Base-by-base conservation (phyloP, 306 rosid species). In the Gastrolobium bilobum region DNA sequence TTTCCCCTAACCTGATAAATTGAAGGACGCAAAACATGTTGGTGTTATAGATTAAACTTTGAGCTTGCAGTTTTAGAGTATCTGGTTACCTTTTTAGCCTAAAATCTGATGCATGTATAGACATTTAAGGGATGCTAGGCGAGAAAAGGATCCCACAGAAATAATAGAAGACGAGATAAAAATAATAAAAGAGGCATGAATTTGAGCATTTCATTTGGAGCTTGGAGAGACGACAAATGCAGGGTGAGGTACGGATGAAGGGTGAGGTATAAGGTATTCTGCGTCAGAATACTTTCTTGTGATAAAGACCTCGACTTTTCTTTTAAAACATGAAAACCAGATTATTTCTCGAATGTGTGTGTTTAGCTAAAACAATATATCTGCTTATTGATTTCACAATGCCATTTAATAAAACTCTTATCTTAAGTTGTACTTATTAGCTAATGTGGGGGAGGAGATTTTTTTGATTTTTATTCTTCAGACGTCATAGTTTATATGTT, bases 191-290 rank as follows among this genome's bases (percentile, higher is more conserved):
- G 29, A 6, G 40, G 31, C 43, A 71, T 26, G 35, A 47, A 44
- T 7, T 57, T 4, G 68, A 31, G 78, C 78, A 58, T 74, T 59
- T 50, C 33, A 31, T 10, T 74, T 43, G 68, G 68, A 10, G 57
- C 40, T 34, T 47, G 47, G 60, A 42, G 26, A 20, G 26, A 20
- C 26, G 26, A 20, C 26, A 7, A 26, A 20, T 10, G n/a, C 11
- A 66, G n/a, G 71, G 26, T 66, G 73, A 10, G 57, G 9, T 10
- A 30, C n/a, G 13, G 61, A 11, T 7, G 20, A n/a, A 50, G 75
- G n/a, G 61, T 50, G 43, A 70, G 47, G 62, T 8, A 7, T 50
- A 31, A 70, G 47, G 62, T 8, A 7, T 34, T 37, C 35, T 35
- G 48, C 75, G 0, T 1, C 61, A 70, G 39, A 67, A 20, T 40